These are phyloP conservation scores for Lodderomyces margitis DNA, from an alignment of 1,139 yeast species.

Conservation along the genomic window DNA sequence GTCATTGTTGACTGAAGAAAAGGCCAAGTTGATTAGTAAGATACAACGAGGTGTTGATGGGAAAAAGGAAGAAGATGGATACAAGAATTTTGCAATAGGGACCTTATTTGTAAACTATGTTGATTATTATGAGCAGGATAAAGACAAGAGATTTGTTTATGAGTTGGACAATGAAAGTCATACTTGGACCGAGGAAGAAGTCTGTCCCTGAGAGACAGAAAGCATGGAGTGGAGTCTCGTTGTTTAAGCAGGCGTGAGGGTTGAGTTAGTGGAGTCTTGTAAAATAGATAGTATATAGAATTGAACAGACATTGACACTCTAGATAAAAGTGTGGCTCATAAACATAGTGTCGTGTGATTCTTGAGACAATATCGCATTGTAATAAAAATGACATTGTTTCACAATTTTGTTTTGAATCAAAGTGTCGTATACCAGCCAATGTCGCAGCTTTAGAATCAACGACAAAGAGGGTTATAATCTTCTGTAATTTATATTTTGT, in stretches of 20 bases:
- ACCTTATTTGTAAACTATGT: conserved; percentile 70
- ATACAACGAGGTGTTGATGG: conserved; percentile 86
- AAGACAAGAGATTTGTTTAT: conserved; percentile 55
- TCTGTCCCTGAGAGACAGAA: conserved; percentile 54
- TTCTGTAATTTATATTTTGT: no score
- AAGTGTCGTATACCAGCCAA: no score
- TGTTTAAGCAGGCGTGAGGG: background rate
- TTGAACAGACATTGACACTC: no score
- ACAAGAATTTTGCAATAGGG: conserved; percentile 66
- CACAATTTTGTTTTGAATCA: no score
- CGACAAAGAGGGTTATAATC: no score
- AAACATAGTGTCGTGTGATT: no score
- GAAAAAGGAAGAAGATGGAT: conserved; percentile 63
- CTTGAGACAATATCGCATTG: no score
- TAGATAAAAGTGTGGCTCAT: no score
- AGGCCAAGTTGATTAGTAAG: conserved; percentile 59
- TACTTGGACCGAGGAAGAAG: conserved; percentile 74
- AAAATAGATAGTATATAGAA: background rate
- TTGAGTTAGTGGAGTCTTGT: no score
- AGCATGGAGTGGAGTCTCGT: background rate
- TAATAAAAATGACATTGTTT: no score
- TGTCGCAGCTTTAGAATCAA: no score
- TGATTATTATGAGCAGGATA: conserved; percentile 64
- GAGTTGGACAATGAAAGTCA: conserved; percentile 55
- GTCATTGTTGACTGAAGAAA: conserved; percentile 53